Evolutionary conservation across 768 basidiomycete species (phyloP).

Genomic region (Paxillus ammoniavirescens): DNA sequence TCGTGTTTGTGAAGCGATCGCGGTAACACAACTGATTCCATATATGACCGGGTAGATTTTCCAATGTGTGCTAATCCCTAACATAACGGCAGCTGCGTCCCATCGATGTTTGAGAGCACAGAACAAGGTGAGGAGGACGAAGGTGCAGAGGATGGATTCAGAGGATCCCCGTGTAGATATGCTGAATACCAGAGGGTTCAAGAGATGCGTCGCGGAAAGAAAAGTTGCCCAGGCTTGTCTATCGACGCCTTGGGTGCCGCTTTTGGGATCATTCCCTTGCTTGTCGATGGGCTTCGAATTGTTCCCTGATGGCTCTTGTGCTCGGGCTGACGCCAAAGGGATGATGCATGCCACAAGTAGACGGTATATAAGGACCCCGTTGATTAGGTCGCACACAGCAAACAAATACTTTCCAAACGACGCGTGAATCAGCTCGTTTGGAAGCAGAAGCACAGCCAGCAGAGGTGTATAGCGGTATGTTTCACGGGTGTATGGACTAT

Average conservation of each 20-base stretch:
- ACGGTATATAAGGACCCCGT: constrained; percentile 69
- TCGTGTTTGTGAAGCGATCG: constrained; percentile 23
- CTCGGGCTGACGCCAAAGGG: constrained; percentile 21
- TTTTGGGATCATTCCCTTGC: neutral
- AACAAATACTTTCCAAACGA: constrained; percentile 93
- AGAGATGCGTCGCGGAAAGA: constrained; percentile 72
- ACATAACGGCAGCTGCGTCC: constrained; percentile 63
- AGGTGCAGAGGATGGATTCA: constrained; percentile 78
- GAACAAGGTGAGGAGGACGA: constrained; percentile 73
- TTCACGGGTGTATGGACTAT: constrained; percentile 84
- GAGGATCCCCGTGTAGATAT: constrained; percentile 98
- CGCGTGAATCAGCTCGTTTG: constrained; percentile 77
- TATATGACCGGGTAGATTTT: constrained; percentile 97
- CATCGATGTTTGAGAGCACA: constrained; percentile 56
- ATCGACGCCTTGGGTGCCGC: neutral
- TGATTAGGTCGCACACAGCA: constrained; percentile 76
- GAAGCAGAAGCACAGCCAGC: constrained; percentile 76
- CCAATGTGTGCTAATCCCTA: constrained; percentile 90
- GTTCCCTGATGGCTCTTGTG: neutral
- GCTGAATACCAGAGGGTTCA: constrained; percentile 93
- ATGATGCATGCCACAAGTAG: constrained; percentile 55
- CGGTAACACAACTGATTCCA: constrained; percentile 64
- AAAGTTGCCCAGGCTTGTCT: constrained; percentile 42
- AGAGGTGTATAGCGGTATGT: constrained; percentile 98
- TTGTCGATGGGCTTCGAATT: constrained; percentile 4